Evolutionary conservation across 2,329 filamentous ascomycete species (phyloP).

Genomic region (Aureobasidium sp.): DNA sequence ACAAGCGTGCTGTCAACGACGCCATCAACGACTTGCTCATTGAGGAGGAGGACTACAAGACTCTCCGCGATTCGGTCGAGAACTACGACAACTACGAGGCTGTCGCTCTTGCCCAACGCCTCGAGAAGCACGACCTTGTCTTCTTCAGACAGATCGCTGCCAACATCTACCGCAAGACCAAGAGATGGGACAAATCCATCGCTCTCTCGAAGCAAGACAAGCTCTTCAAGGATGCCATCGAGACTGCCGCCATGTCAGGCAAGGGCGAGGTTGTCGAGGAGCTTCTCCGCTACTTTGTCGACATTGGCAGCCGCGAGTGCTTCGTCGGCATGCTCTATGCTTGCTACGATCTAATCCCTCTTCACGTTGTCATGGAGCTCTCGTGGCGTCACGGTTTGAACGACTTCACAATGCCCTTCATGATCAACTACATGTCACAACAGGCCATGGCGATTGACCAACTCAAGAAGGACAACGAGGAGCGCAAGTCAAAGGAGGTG

Average conservation of each 20-base stretch:
- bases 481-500: constrained; percentile 63
- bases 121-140: constrained; percentile 95
- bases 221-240: constrained; percentile 98
- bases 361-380: constrained; percentile 87
- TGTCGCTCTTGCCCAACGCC: constrained; percentile 77
- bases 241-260: constrained; percentile 85
- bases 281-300: constrained; percentile 92
- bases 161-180: constrained; percentile 99
- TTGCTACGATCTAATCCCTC: constrained; percentile 92
- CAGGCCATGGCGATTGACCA: constrained; percentile 76
- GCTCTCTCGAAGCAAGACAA: constrained; percentile 97
- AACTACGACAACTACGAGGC: constrained; percentile 99
- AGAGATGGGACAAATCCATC: constrained; percentile 99
- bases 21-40: constrained; percentile 97
- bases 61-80: constrained; percentile 89
- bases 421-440: constrained; percentile 96
- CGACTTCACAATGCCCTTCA: constrained; percentile 99
- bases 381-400: constrained; percentile 92
- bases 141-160: constrained; percentile 99
- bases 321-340: constrained; percentile 99
- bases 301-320: constrained; percentile 97
- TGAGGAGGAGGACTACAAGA: constrained; percentile 99
- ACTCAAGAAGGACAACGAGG: constrained; percentile 93
- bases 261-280: constrained; percentile 94
- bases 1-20: constrained; percentile 96